These are phyloP conservation scores for Amphichorda felina DNA, from an alignment of 2,329 filamentous ascomycete genomes.

Conservation along the genomic window DNA sequence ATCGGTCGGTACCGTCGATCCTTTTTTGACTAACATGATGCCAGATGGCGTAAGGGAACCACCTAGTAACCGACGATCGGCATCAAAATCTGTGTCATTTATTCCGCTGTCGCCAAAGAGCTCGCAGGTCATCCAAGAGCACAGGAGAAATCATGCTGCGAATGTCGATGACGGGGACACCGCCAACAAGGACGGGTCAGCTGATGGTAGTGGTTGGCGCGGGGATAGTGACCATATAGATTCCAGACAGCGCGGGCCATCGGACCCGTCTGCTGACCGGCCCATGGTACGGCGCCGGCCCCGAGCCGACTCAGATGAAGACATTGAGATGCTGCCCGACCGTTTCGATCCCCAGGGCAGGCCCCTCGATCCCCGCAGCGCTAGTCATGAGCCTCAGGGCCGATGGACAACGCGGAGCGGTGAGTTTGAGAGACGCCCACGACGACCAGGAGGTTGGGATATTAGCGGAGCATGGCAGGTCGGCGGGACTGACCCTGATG, in stretches of 20 bases:
- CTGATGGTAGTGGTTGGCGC: too few relatives aligned
- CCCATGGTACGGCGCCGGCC: slow-evolving; percentile 10
- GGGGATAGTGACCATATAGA: neutral
- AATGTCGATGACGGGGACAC: slow-evolving; percentile 6
- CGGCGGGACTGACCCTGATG: slow-evolving; percentile 27
- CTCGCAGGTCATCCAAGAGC: slow-evolving; percentile 29
- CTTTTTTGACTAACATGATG: slow-evolving; percentile 12
- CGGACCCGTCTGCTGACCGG: slow-evolving; percentile 21
- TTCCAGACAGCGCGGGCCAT: slow-evolving; percentile 7
- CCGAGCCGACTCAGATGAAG: slow-evolving; percentile 17
- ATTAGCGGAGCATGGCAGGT: slow-evolving; percentile 32
- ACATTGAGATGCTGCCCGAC: slow-evolving; percentile 1
- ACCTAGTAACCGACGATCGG: neutral
- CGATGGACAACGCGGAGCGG: slow-evolving; percentile 25
- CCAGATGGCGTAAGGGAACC: slow-evolving; percentile 16
- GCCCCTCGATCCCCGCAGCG: slow-evolving; percentile 18
- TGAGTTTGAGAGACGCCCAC: slow-evolving; percentile 26
- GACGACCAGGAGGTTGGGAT: slow-evolving; percentile 18
- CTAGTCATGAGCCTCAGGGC: slow-evolving; percentile 3
- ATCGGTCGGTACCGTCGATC: too few relatives aligned
- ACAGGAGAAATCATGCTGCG: slow-evolving; percentile 17
- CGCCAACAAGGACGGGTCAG: neutral
- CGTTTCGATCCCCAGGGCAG: slow-evolving; percentile 24
- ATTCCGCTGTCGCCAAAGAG: slow-evolving; percentile 38
- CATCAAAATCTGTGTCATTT: slow-evolving; percentile 31